These are phyloP conservation scores for Bretziella fagacearum DNA, from an alignment of 2,329 filamentous ascomycete species.

Conservation along the genomic window DNA sequence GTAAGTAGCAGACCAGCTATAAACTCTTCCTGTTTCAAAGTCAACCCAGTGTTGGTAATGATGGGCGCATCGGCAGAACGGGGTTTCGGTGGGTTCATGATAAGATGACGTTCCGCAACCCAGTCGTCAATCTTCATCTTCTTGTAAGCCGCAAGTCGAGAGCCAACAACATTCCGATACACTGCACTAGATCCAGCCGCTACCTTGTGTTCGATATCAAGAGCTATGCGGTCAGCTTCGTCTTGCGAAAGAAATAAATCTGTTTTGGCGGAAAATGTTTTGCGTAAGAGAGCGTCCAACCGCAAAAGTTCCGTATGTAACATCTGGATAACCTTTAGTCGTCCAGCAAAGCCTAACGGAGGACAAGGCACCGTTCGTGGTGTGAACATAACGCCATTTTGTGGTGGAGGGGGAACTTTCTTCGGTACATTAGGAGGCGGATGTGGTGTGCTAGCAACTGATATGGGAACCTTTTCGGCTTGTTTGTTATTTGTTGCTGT, in stretches of 20 bases:
- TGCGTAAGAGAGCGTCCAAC: constrained; percentile 9
- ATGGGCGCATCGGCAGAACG: constrained; percentile 21
- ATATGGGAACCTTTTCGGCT: background rate
- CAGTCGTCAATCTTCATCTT: constrained; percentile 59
- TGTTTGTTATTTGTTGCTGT: background rate
- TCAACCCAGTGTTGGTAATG: constrained; percentile 53
- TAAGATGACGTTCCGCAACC: constrained; percentile 21
- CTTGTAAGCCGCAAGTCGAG: constrained; percentile 57
- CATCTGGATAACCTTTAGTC: constrained; percentile 13
- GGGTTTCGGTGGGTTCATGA: constrained; percentile 8
- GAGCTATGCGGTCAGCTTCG: constrained; percentile 47
- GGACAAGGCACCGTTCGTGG: constrained; percentile 1
- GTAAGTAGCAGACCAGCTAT: constrained; percentile 48
- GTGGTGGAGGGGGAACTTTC: background rate
- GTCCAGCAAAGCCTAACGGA: constrained; percentile 6
- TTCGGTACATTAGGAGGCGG: background rate
- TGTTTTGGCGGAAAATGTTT: constrained; percentile 3
- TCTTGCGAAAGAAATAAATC: constrained; percentile 43
- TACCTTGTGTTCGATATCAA: constrained; percentile 64
- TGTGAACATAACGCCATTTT: constrained; percentile 3
- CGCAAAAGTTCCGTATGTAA: constrained; percentile 9
- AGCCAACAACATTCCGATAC: constrained; percentile 73
- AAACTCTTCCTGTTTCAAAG: constrained; percentile 46
- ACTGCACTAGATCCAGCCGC: constrained; percentile 51
- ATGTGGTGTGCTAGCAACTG: background rate